Evolutionary conservation across 1,284 basidiomycete genomes (phyloP).

Genomic region (Ustilago lituana): DNA sequence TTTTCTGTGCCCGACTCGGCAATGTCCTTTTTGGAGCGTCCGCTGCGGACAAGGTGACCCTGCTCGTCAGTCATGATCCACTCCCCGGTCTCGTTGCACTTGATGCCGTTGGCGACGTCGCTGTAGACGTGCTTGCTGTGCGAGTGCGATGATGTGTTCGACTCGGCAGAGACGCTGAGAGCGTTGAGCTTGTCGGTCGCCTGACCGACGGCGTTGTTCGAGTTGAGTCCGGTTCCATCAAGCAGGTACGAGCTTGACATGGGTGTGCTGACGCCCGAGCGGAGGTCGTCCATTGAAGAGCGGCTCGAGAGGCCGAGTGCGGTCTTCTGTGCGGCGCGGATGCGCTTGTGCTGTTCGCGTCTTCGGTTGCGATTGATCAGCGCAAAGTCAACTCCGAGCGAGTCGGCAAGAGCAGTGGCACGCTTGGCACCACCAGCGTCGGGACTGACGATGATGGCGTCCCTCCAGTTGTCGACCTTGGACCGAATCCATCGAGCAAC

Average conservation of each 20-base stretch:
- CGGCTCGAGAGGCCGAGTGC: conserved; percentile 35
- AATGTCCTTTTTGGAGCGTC: conserved; percentile 34
- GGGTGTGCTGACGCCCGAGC: conserved; percentile 53
- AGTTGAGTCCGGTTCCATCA: conserved; percentile 42
- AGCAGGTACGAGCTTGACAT: conserved; percentile 53
- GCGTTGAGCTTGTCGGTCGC: conserved; percentile 44
- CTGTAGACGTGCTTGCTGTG: conserved; percentile 39
- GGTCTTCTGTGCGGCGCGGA: conserved; percentile 46
- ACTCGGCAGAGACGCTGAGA: conserved; percentile 33
- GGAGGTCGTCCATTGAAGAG: conserved; percentile 50
- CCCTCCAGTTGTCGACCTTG: conserved; percentile 84
- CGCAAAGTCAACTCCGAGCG: conserved; percentile 93
- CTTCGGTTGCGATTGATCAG: conserved; percentile 86
- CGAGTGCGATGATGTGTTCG: conserved; percentile 16
- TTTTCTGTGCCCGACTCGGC: conserved; percentile 20
- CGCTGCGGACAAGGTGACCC: conserved; percentile 56
- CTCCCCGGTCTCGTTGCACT: conserved; percentile 68
- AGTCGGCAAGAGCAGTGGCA: conserved; percentile 92
- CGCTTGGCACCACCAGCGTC: conserved; percentile 98
- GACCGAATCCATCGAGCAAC: conserved; percentile 76
- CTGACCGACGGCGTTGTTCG: conserved; percentile 16
- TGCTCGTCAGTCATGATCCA: conserved; percentile 65
- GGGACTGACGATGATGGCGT: conserved; percentile 92
- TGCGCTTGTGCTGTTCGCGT: conserved; percentile 60
- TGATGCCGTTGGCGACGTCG: conserved; percentile 66